These are phyloP conservation scores for Monosporascus cannonballus DNA, from an alignment of 2,329 filamentous ascomycete species.

Conservation along the genomic window DNA sequence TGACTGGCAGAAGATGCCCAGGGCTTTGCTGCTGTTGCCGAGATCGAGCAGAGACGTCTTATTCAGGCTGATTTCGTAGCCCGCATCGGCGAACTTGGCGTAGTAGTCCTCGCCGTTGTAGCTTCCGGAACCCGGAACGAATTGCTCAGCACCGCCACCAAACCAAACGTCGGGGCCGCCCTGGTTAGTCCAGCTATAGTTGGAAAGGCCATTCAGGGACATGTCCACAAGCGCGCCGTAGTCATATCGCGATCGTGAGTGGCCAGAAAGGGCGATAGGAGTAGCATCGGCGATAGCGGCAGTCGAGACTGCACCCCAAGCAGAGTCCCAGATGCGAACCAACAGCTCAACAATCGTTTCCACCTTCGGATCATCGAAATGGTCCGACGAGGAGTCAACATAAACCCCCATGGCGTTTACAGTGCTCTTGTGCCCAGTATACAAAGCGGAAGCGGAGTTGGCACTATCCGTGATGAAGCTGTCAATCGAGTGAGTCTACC, in stretches of 20 bases:
- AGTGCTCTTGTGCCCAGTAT: conserved; percentile 76
- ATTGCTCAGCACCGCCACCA: conserved; percentile 77
- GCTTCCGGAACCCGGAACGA: conserved; percentile 58
- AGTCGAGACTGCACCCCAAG: conserved; percentile 67
- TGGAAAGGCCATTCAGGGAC: conserved; percentile 67
- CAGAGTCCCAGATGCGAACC: conserved; percentile 57
- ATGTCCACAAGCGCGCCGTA: conserved; percentile 72
- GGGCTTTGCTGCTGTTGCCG: conserved; percentile 54
- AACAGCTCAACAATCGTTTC: conserved; percentile 79
- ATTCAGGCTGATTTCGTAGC: conserved; percentile 68
- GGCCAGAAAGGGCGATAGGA: conserved; percentile 66
- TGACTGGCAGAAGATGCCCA: conserved; percentile 71
- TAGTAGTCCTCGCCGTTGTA: conserved; percentile 74
- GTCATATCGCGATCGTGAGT: conserved; percentile 63
- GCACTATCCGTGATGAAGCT: conserved; percentile 82
- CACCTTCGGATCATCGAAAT: conserved; percentile 79
- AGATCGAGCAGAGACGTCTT: conserved; percentile 61
- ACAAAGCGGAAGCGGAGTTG: conserved; percentile 77
- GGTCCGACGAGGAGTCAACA: conserved; percentile 65
- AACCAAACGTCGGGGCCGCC: conserved; percentile 75
- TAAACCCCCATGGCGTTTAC: conserved; percentile 80
- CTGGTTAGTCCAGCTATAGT: conserved; percentile 76
- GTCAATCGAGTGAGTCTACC: conserved; percentile 71
- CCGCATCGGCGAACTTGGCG: conserved; percentile 64
- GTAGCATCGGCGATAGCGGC: conserved; percentile 78